Base-by-base conservation (phyloP, 108 stramenopile genomes). In the Nitzschia sp. region DNA sequence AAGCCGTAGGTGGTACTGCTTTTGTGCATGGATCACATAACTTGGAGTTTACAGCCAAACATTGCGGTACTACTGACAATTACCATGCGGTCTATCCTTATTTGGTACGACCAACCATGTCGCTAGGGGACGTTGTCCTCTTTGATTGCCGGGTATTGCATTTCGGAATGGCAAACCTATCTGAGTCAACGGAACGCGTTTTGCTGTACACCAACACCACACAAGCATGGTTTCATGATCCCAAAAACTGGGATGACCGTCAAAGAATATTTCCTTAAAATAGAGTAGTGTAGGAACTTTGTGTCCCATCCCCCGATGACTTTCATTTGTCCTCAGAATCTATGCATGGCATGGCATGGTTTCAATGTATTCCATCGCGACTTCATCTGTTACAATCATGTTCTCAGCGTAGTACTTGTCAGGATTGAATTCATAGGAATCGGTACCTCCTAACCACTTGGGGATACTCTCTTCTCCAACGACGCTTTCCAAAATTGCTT, bases 81-180 rank as follows among this genome's bases (percentile, higher is more conserved):
- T 72, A 24, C 26, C 48, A 39, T 12, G 10, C 44, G 8, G 41
- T 71, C 46, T 66, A 64, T 48, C 67, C 63, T 25, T 60, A 70
- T 59, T 73, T 87, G 56, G 80, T 95, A 3, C 86, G 91, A 20
- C 94, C 94, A 38, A 57, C 66, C 2, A 63, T 95, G 52, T 63
- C 83, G 38, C 52, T 83, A 10, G 95, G 95, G 10, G 95, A 95
- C 76, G 84, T 88, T 2, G 63, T 95, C 12, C 58, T 95, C 17
- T 95, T 93, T 73, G 95, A 95, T 63, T 86, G 84, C 52, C 76
- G 94, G 0, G 79, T 87, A 6, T 53, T 95, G 0, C 95, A 95
- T 53, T 92, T 90, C 67, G 95, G 95, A 11, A 69, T 95, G 41
- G 86, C 90, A 37, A 95, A 95, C 58, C 77, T 58, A 9, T 86